These are phyloP conservation scores for Didymella sp. DNA, from an alignment of 2,329 filamentous ascomycete genomes.

Conservation along the genomic window DNA sequence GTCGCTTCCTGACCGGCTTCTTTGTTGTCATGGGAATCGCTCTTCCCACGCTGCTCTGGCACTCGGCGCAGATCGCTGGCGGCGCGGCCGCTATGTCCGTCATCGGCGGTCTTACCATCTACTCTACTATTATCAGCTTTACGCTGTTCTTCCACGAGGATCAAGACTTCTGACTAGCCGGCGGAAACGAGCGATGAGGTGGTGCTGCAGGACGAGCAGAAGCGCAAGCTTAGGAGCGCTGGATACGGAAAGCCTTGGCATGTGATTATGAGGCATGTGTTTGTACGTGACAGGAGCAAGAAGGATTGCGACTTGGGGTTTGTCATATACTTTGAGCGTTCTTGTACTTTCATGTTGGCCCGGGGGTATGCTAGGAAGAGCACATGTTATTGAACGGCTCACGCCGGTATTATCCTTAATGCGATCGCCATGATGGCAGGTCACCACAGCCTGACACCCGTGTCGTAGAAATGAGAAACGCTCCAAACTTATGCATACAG, in stretches of 20 bases:
- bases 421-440: neutral
- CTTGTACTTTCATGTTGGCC: conserved; percentile 35
- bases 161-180: conserved; percentile 77
- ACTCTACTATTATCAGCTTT: conserved; percentile 97
- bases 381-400: neutral
- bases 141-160: conserved; percentile 98
- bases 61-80: conserved; percentile 79
- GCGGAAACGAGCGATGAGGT: conserved; percentile 31
- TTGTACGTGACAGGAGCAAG: conserved; percentile 2
- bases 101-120: conserved; percentile 89
- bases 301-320: conserved; percentile 22
- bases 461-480: conserved; percentile 17
- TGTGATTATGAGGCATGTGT: conserved; percentile 13
- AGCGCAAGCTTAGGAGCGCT: neutral
- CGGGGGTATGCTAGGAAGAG: conserved; percentile 4
- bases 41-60: conserved; percentile 84
- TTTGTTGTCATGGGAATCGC: conserved; percentile 97
- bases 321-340: conserved; percentile 32
- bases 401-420: conserved; percentile 10
- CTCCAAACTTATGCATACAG: conserved; percentile 21
- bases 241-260: neutral
- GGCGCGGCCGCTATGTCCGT: conserved; percentile 96
- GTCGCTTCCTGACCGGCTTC: conserved; percentile 92
- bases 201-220: neutral
- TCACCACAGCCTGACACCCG: neutral